Evolutionary conservation across 148 eudicot species (phyloP).

Genomic region (Salicornia ramosissima): DNA sequence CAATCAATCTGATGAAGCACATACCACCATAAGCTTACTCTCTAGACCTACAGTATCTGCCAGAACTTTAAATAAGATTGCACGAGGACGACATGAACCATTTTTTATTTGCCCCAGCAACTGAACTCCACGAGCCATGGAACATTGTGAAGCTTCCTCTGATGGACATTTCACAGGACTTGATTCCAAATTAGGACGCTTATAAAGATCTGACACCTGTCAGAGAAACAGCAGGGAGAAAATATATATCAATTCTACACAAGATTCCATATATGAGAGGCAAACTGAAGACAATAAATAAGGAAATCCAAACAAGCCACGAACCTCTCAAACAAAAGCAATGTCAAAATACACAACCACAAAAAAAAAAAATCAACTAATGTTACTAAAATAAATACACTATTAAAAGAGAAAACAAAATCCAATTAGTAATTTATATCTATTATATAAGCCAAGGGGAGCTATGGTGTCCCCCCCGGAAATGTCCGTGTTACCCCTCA

Average conservation of each 20-base stretch:
- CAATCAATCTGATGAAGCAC: slow-evolving; percentile 21
- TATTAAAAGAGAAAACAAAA: background rate
- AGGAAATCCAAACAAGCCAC: background rate
- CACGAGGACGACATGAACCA: slow-evolving; percentile 98
- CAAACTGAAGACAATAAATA: background rate
- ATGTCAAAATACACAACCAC: background rate
- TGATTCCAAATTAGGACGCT: slow-evolving; percentile 68
- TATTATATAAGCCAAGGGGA: no score
- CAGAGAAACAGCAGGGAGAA: slow-evolving; percentile 3
- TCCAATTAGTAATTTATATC: background rate
- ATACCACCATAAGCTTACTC: slow-evolving; percentile 91
- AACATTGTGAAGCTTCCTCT: slow-evolving; percentile 56
- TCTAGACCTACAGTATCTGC: slow-evolving; percentile 97
- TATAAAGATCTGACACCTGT: slow-evolving; percentile 84
- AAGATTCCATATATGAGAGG: no score
- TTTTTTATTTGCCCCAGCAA: slow-evolving; percentile 91
- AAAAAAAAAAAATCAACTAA: background rate
- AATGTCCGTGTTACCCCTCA: no score
- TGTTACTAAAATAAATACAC: background rate
- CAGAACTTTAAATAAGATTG: slow-evolving; percentile 89
- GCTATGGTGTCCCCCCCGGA: no score
- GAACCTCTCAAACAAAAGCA: background rate
- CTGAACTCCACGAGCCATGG: slow-evolving; percentile 63
- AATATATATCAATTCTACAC: background rate
- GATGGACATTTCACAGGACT: slow-evolving; percentile 62